A percentile compares a stretch with the other conserved stretches of the same genome.
phyloP scores from a whole-genome alignment of 352 stramenopile genomes.

The Bremia lactucae region DNA sequence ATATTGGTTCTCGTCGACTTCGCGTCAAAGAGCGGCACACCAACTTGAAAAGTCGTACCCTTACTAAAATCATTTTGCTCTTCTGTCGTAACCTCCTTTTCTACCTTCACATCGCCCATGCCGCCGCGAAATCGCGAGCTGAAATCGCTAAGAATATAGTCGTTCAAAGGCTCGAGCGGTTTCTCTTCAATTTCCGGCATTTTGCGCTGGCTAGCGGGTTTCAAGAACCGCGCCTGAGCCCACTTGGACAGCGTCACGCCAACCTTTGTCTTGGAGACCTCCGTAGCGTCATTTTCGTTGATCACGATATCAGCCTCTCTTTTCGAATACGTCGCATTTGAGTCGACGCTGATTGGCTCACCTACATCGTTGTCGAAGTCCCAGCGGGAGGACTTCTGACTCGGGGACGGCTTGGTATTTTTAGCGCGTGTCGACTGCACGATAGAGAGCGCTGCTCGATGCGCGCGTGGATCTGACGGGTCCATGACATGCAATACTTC shows the following conservation, averaged over 20 bases:
- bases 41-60: constrained; percentile 28
- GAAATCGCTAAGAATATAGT: constrained; percentile 80
- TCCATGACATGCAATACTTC: constrained; percentile 59
- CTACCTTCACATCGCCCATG: constrained; percentile 33
- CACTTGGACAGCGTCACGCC: constrained; percentile 58
- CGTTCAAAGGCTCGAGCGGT: constrained; percentile 68
- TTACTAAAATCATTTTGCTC: constrained; percentile 13
- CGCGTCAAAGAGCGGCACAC: constrained; percentile 36
- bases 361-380: constrained; percentile 50
- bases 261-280: constrained; percentile 1
- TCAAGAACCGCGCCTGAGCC: constrained; percentile 57
- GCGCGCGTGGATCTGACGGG: constrained; percentile 60
- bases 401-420: constrained; percentile 1
- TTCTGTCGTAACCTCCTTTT: constrained; percentile 34
- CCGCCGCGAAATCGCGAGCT: constrained; percentile 49
- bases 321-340: constrained; percentile 13
- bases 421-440: constrained; percentile 24
- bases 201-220: constrained; percentile 42
- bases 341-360: constrained; percentile 26
- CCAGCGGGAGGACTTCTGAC: constrained; percentile 38
- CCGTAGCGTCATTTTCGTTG: constrained; percentile 7
- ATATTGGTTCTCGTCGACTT: constrained; percentile 2
- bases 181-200: constrained; percentile 44
- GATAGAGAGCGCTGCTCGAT: constrained; percentile 19
- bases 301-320: constrained; percentile 10